Evolutionary conservation across 75 land plant genomes (phyloP).

Genomic region (Sequoiadendron giganteum): DNA sequence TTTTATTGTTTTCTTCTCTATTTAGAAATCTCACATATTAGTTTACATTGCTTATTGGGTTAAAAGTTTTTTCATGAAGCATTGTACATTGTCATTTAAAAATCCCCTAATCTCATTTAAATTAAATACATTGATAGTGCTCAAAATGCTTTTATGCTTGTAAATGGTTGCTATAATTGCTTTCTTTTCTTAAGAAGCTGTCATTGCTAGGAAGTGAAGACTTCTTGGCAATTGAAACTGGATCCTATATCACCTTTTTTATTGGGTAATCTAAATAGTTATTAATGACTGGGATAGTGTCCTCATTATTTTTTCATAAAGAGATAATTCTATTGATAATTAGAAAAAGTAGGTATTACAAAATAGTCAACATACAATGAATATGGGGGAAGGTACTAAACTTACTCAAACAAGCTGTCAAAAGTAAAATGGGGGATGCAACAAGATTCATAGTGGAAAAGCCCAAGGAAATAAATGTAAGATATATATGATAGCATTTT

Average conservation of each 20-base stretch:
- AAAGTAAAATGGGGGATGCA: no score
- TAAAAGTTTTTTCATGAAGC: not conserved
- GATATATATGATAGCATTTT: no score
- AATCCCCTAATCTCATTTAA: not conserved
- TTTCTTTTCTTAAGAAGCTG: not conserved
- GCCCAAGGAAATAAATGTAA: no score
- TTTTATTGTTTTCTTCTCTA: constrained; percentile 4
- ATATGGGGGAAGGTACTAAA: no score
- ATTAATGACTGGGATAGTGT: not conserved
- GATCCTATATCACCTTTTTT: not conserved
- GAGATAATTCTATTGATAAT: no score
- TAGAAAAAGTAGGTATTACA: no score
- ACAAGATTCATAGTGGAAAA: no score
- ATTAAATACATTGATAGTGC: not conserved
- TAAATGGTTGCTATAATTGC: not conserved
- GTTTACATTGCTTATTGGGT: not conserved
- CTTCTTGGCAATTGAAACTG: not conserved
- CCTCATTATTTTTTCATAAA: not conserved
- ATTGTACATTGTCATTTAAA: not conserved
- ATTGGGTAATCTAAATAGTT: not conserved
- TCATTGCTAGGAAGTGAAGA: not conserved
- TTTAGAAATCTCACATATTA: not conserved
- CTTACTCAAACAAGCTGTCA: no score
- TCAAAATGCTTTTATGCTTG: not conserved
- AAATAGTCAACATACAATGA: no score